phyloP scores from a whole-genome alignment of 495 filamentous ascomycete species.

The Tuber aestivum region DNA sequence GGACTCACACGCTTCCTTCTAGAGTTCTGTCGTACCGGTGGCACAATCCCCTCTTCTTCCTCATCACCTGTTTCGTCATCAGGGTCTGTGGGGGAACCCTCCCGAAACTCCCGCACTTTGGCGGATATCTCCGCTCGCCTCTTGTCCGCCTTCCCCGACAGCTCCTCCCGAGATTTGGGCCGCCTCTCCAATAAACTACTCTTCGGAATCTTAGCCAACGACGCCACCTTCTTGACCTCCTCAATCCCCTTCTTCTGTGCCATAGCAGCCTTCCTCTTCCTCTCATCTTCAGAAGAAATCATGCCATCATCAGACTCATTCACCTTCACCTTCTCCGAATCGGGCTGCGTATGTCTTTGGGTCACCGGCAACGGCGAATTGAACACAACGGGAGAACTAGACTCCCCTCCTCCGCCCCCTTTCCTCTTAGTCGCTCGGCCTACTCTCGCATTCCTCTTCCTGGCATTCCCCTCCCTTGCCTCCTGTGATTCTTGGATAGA shows the following conservation, averaged over 20 bases:
- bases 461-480: constrained; percentile 14
- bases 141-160: background rate
- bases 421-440: background rate
- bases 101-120: background rate
- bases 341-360: constrained; percentile 3
- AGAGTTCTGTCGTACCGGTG: background rate
- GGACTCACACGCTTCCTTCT: background rate
- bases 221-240: constrained; percentile 17
- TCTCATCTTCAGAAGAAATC: constrained; percentile 19
- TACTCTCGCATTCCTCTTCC: constrained; percentile 7
- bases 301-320: constrained; percentile 20
- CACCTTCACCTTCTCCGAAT: constrained; percentile 5
- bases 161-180: constrained; percentile 12
- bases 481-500: constrained; percentile 32
- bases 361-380: constrained; percentile 6
- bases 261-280: constrained; percentile 8
- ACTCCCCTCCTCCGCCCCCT: background rate
- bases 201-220: background rate
- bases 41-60: constrained; percentile 9
- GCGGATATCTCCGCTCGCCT: background rate
- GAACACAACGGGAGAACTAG: constrained; percentile 19
- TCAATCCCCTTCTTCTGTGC: constrained; percentile 28
- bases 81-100: background rate
- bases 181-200: background rate
- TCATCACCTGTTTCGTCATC: constrained; percentile 28